These are phyloP conservation scores for Globisporangium canariense DNA, from an alignment of 352 stramenopile species.

Conservation along the genomic window DNA sequence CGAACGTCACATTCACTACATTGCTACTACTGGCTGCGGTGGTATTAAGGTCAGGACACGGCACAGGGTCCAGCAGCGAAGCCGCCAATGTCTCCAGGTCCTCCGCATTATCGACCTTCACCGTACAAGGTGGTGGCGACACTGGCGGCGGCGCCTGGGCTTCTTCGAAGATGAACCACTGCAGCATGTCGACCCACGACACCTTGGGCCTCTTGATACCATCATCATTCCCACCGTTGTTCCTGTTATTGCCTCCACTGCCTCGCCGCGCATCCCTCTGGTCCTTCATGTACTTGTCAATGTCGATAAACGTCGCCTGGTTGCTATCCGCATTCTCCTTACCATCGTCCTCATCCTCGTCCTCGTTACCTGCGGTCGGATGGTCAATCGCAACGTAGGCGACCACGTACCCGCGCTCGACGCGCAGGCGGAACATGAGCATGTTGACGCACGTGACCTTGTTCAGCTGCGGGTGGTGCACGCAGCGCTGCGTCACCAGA, in stretches of 20 bases:
- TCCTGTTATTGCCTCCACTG: not conserved
- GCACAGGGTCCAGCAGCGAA: constrained; percentile 26
- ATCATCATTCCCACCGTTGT: not conserved
- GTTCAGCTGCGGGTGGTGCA: constrained; percentile 46
- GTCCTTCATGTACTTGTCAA: constrained; percentile 34
- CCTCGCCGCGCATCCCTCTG: constrained; percentile 23
- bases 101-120: constrained; percentile 30
- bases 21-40: not conserved
- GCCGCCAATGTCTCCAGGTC: constrained; percentile 33
- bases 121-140: not conserved
- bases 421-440: constrained; percentile 46
- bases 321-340: not conserved
- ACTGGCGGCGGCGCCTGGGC: not conserved
- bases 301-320: constrained; percentile 13
- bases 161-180: constrained; percentile 37
- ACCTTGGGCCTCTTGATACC: constrained; percentile 29
- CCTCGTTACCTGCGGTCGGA: constrained; percentile 13
- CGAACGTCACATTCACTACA: constrained; percentile 42
- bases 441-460: constrained; percentile 50
- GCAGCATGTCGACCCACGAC: constrained; percentile 39
- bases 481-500: constrained; percentile 37
- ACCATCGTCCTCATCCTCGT: not conserved
- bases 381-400: constrained; percentile 45
- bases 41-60: not conserved
- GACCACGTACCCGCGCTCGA: constrained; percentile 37